Base-by-base conservation (phyloP, 2,329 filamentous ascomycete genomes). In the Nannizziopsis barbatae region DNA sequence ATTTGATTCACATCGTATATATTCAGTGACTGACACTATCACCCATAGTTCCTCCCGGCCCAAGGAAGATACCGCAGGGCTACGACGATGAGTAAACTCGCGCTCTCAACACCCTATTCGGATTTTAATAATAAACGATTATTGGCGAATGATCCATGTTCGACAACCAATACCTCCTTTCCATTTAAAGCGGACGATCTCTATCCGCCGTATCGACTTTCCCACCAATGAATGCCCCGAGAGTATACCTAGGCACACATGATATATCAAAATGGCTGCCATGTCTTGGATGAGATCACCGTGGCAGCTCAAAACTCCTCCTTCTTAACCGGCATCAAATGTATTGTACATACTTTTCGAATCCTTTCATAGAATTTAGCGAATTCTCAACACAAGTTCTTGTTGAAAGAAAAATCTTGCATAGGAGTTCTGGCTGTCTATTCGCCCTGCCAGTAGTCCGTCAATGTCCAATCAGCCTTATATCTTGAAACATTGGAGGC, bases 61-160 rank as follows among this genome's bases (percentile, higher is more conserved):
- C 69, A 53, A 66, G 71, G 39, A 62, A 65, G 49, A 68, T 67
- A 47, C 70, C 69, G 2, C 53, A 71, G 56, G 71, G 71, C 42
- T 73, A 65, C 56, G 71, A 73, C 55, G 71, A 73, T 58, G 59
- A 66, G 44, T 52, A 50, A 20, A 18, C 35, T 10, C 15, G 11
- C 10, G 15, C 15, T 9, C 10, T 15, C n/a, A 11, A 7, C 14
- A 20, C 15, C 36, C 18, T 3, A 7, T 9, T 2, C n/a, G n/a
- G n/a, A n/a, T n/a, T n/a, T n/a, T n/a, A n/a, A n/a, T n/a, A n/a
- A n/a, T 8, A 12, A 39, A 20, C n/a, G 36, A 35, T 3, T 20
- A 20, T 27, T 3, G n/a, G 11, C 8, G 10, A 30, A 42, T 22
- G 11, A 12, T 36, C 33, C 15, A 36, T n/a, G 33, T n/a, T 36